Conservation (phyloP, 1,139 yeast species). For the Meyerozyma elateridarum region DNA sequence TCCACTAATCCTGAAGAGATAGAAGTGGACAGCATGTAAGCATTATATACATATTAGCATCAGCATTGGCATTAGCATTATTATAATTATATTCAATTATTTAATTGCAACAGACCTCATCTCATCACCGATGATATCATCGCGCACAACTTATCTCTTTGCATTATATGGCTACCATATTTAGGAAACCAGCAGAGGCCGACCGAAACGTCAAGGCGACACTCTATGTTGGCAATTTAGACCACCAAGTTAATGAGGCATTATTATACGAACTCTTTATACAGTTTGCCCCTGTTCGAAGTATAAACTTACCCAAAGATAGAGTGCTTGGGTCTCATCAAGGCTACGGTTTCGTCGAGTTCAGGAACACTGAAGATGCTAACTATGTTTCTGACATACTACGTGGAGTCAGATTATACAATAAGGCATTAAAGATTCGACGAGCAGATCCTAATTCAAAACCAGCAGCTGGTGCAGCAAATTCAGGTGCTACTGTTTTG, state of each 20-base stretch:
- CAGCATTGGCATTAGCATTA: not conserved
- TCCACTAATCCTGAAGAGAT: slow-evolving; percentile 3
- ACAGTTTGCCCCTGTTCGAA: slow-evolving; percentile 77
- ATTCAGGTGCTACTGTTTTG: slow-evolving; percentile 7
- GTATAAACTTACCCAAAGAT: slow-evolving; percentile 76
- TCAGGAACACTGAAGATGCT: slow-evolving; percentile 55
- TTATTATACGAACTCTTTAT: slow-evolving; percentile 75
- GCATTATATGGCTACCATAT: slow-evolving; percentile 24
- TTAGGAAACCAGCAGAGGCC: slow-evolving; percentile 30
- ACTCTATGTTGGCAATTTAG: slow-evolving; percentile 80
- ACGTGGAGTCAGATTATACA: slow-evolving; percentile 60
- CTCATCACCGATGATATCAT: too few species aligned
- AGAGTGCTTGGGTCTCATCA: slow-evolving; percentile 66
- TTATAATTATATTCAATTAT: not conserved
- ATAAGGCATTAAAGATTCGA: slow-evolving; percentile 59
- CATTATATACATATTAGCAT: not conserved
- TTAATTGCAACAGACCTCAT: slow-evolving; percentile 1
- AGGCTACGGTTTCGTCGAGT: slow-evolving; percentile 88
- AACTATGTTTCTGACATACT: slow-evolving; percentile 64
- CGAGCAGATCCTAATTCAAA: slow-evolving; percentile 32
- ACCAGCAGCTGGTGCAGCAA: slow-evolving; percentile 8
- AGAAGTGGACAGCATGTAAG: slow-evolving; percentile 4
- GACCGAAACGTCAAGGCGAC: slow-evolving; percentile 64
- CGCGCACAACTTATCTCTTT: slow-evolving; percentile 3
- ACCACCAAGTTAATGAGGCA: slow-evolving; percentile 63